Evolutionary conservation across 2,329 filamentous ascomycete genomes (phyloP), one percentile per base, ranked within the genome.

Genomic region (Mycosphaerelloides madeirae): DNA sequence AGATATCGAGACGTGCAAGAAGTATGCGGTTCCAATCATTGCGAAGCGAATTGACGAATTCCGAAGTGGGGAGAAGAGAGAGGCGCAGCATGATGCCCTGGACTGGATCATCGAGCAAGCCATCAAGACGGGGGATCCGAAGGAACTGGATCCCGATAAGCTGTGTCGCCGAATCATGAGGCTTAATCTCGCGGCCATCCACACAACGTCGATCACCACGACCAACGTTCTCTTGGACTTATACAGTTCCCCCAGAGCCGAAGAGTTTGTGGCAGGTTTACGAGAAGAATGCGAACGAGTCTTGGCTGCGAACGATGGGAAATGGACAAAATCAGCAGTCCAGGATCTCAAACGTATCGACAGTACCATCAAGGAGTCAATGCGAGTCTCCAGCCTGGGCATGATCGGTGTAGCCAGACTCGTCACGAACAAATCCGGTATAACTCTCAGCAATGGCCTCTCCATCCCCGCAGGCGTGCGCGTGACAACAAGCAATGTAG

Each of bases 321-420:
- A 46, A 37, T 58, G 53, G 50, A 56, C 46, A 29, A 56, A 55
- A 25, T 42, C 43, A 7, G 48, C 50, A 3, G 43, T 63, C 13
- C 53, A 46, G 16, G 45, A 55, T 9, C 44, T 60, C 11, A 28
- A 44, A 8, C 53, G 44, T 1, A 47, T 53, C 6, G 61, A 63
- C 38, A 55, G 49, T 19, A 47, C 58, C 3, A 57, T 64, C 38
- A 57, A 59, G 14, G 62, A 64, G 45, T 51, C 45, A 16, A 49
- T 62, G 44, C 52, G 62, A 2, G 38, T 45, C 6, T 41, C 41
- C 16, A 45, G 39, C 5, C 42, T 55, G 12, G 22, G 41, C 3
- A 40, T 16, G 31, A 32, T 32, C 15, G 31, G 31, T 9, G 31
- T 66, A 9, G 40, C 29, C 22, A 49, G 49, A 16, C 36, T 60